These are phyloP conservation scores for Aaosphaeria arxii DNA, from an alignment of 2,329 filamentous ascomycete genomes.

Conservation along the genomic window DNA sequence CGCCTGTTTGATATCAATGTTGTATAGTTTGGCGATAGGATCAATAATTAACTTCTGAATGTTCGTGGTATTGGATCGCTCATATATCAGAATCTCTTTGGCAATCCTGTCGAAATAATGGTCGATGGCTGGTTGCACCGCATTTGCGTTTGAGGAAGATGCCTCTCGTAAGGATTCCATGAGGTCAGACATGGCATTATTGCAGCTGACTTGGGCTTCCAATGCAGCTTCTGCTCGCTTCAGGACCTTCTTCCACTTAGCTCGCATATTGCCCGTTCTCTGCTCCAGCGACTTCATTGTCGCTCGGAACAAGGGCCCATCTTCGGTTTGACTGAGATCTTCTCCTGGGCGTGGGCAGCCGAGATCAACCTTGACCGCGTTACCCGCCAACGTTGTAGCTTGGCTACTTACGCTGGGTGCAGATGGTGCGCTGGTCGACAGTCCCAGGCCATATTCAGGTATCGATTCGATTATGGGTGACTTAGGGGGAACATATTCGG, in stretches of 20 bases:
- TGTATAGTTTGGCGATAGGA: slow-evolving; percentile 86
- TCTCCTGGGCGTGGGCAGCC: slow-evolving; percentile 80
- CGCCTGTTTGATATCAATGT: slow-evolving; percentile 94
- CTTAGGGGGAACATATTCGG: slow-evolving; percentile 41
- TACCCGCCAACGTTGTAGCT: slow-evolving; percentile 36
- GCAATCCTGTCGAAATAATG: slow-evolving; percentile 99
- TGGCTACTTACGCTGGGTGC: slow-evolving; percentile 30
- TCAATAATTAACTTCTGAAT: slow-evolving; percentile 94
- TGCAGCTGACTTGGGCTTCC: slow-evolving; percentile 74
- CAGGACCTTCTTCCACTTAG: slow-evolving; percentile 92
- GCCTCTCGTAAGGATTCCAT: slow-evolving; percentile 84
- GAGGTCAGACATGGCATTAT: slow-evolving; percentile 79
- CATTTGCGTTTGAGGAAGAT: slow-evolving; percentile 86
- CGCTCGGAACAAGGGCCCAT: slow-evolving; percentile 91
- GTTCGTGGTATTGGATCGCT: slow-evolving; percentile 78
- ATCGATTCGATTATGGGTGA: slow-evolving; percentile 49
- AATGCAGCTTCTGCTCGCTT: slow-evolving; percentile 91
- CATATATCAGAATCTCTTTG: slow-evolving; percentile 82
- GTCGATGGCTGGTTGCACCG: slow-evolving; percentile 93
- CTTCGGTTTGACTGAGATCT: slow-evolving; percentile 76
- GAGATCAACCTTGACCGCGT: slow-evolving; percentile 76
- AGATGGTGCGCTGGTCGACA: slow-evolving; percentile 9
- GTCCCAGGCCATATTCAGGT: slow-evolving; percentile 45
- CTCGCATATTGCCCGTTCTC: slow-evolving; percentile 91
- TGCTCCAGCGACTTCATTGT: slow-evolving; percentile 96